These are phyloP conservation scores for Debaryomyces psychrophilus DNA, from an alignment of 1,139 yeast species.

Conservation along the genomic window DNA sequence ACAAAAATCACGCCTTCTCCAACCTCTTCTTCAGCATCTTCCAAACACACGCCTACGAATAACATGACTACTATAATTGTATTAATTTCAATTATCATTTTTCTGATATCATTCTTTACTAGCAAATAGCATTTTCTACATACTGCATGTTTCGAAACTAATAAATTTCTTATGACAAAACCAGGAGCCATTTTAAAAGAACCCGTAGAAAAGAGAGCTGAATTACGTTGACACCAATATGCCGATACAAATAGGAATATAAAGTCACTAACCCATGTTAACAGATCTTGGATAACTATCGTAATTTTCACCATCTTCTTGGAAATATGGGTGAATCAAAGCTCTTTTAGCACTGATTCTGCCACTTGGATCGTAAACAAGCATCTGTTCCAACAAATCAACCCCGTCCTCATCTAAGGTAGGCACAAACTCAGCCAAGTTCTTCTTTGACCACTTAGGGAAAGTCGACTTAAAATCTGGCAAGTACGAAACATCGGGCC, in stretches of 20 bases:
- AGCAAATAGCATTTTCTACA: slow-evolving; percentile 8
- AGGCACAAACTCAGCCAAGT: slow-evolving; percentile 74
- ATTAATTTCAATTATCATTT: slow-evolving; percentile 3
- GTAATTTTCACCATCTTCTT: slow-evolving; percentile 46
- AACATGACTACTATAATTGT: neutral
- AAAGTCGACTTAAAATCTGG: slow-evolving; percentile 96
- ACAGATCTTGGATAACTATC: slow-evolving; percentile 40
- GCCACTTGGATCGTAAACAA: slow-evolving; percentile 91
- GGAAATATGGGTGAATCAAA: slow-evolving; percentile 85
- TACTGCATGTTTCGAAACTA: slow-evolving; percentile 1
- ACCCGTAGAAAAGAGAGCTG: slow-evolving; percentile 1
- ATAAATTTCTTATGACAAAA: slow-evolving; percentile 1
- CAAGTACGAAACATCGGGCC: slow-evolving; percentile 95
- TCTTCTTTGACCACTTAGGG: slow-evolving; percentile 90
- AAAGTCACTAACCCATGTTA: slow-evolving; percentile 37
- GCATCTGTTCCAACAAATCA: slow-evolving; percentile 75
- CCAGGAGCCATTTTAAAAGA: slow-evolving; percentile 3
- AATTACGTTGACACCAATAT: neutral
- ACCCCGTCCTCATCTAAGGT: slow-evolving; percentile 80
- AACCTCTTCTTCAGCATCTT: neutral
- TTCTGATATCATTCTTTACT: slow-evolving; percentile 1
- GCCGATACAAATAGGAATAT: neutral
- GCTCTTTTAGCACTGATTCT: slow-evolving; percentile 96
- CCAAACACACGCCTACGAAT: neutral
- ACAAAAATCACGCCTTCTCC: neutral